Base-by-base conservation (phyloP, 345 rosid genomes). In the Iberis pinnata region DNA sequence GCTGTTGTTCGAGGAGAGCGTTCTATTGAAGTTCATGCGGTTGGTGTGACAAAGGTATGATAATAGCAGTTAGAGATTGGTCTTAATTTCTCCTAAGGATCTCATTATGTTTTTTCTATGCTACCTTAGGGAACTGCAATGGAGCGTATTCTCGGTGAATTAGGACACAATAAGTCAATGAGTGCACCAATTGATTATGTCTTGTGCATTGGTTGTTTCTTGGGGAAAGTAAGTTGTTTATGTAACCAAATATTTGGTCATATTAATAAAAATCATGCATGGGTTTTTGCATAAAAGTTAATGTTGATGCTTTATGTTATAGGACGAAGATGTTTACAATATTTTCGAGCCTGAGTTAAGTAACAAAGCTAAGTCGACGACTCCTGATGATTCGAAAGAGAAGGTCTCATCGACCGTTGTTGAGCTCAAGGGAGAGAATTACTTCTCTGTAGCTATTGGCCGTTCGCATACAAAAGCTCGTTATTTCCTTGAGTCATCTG, bases 301-400 rank as follows among this genome's bases (percentile, higher is more conserved):
- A n/a, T 50, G 15, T 58, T 58, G 49, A 56, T 15, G n/a, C 8
- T 27, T 4, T 27, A 10, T 68, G 59, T 35, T 43, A 16, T 31
- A 93, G 99, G 99, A 93, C 56, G 95, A 93, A 81, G 99, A 88
- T 46, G 82, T 88, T n/a, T 86, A 88, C 71, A 68, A 87, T 5
- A 88, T 88, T 70, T 93, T 93, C 11, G 97, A 93, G 77, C 95
- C 97, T 1, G 89, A 76, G 61, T 80, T 49, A 64, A 46, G 51
- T 37, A 68, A 14, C 60, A 75, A 29, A 58, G 54, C 49, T 70
- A 61, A 57, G 76, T 26, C 72, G 70, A 7, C 60, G 80, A 5
- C 50, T 61, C 22, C 43, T 31, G 6, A 12, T 25, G 45, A 47
- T 39, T 71, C 85, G 3, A 76, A 78, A 0, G 90, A 86, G 58